Base-by-base conservation (phyloP, 2,329 filamentous ascomycete genomes). In the Exophiala viscosa region DNA sequence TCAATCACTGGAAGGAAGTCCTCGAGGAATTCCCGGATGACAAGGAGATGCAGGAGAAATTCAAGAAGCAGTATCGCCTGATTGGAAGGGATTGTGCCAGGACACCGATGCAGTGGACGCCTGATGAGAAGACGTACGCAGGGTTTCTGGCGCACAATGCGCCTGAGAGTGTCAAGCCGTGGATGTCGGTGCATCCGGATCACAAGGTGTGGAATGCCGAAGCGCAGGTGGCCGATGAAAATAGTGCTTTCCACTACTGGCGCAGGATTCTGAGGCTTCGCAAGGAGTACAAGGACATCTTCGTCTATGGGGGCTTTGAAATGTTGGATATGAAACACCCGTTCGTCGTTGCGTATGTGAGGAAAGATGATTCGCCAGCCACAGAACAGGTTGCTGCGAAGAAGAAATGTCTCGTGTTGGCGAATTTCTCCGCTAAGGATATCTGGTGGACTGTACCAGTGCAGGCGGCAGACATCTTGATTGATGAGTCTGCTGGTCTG, bases 101-200 rank as follows among this genome's bases (percentile, higher is more conserved):
- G n/a, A 77, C 82, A 3, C 85, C 85, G 0, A 81, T 89, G 71
- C 83, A 85, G 58, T 88, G 85, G 85, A 76, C 76, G 50, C 73
- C 66, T 0, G 50, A 51, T 17, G 69, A 70, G 0, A 65, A 72
- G 1, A 48, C 44, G 5, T 75, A 84, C 57, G 82, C 80, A 0
- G 85, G 85, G 1, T 88, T 88, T 70, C 83, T 82, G 8, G 40
- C 53, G 3, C 28, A 43, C 17, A 41, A 45, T 23, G 46, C 20
- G 8, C 28, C 41, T 14, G 20, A 45, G 35, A 48, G 45, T 32
- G 52, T 52, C 8, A 54, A 50, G 13, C 80, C 82, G 0, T 85
- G 82, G 82, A 85, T 85, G 80, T 72, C 78, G 2, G 72, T 80
- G 9, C 75, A 82, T 53, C 78, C 81, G 18, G 74, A 79, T 46